Evolutionary conservation across 805 yeast species (phyloP).

Genomic region (Ogataea populi-albae): DNA sequence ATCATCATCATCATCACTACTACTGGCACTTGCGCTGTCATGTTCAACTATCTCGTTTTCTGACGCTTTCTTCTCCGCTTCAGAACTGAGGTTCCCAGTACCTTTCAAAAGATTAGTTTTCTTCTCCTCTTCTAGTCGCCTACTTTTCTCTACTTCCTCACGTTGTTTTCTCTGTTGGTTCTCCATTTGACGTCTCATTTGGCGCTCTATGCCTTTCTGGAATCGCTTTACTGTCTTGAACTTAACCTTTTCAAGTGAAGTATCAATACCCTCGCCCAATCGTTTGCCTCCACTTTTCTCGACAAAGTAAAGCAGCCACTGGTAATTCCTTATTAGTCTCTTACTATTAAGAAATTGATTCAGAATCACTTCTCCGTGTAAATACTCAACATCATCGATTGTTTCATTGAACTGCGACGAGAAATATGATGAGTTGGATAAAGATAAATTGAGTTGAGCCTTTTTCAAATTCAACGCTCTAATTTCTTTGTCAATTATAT

Average conservation of each 20-base stretch:
- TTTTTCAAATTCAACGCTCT: slow-evolving; percentile 24
- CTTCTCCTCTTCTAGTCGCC: slow-evolving; percentile 8
- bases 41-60: slow-evolving; percentile 12
- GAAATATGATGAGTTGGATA: slow-evolving; percentile 28
- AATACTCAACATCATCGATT: slow-evolving; percentile 45
- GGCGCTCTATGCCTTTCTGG: slow-evolving; percentile 28
- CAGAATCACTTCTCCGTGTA: slow-evolving; percentile 46
- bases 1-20: slow-evolving; percentile 10
- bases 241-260: slow-evolving; percentile 11
- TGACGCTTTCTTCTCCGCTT: slow-evolving; percentile 6
- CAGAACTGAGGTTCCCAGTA: slow-evolving; percentile 4
- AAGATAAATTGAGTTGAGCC: slow-evolving; percentile 27
- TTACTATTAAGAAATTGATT: slow-evolving; percentile 43
- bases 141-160: slow-evolving; percentile 14
- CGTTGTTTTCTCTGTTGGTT: slow-evolving; percentile 16
- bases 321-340: slow-evolving; percentile 40
- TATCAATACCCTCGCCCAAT: slow-evolving; percentile 20
- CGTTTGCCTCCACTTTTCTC: slow-evolving; percentile 38
- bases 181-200: slow-evolving; percentile 18
- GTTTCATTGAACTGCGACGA: slow-evolving; percentile 30
- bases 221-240: slow-evolving; percentile 26
- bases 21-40: slow-evolving; percentile 6
- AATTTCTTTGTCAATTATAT: slow-evolving; percentile 24
- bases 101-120: slow-evolving; percentile 4
- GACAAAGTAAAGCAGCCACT: slow-evolving; percentile 50